phyloP scores from a whole-genome alignment of 768 basidiomycete genomes.

The Rhizopogon rudus region DNA sequence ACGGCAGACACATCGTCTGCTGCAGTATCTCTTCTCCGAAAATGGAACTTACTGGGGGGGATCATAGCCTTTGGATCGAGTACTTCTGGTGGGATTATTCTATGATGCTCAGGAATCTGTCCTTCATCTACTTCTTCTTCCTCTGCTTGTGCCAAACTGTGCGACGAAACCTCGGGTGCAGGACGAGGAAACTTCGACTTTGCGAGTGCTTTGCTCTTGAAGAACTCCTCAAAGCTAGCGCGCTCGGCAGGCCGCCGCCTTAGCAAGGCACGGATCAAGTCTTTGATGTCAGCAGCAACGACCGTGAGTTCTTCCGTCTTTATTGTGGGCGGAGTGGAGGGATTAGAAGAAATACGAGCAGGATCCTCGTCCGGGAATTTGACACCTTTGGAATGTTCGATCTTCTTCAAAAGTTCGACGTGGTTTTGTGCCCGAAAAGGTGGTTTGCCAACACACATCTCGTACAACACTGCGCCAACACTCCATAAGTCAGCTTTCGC shows the following conservation, averaged over 20 bases:
- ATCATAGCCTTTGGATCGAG: conserved; percentile 78
- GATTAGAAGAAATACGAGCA: conserved; percentile 34
- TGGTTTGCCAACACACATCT: conserved; percentile 90
- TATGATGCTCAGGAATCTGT: conserved; percentile 67
- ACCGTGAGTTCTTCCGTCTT: conserved; percentile 45
- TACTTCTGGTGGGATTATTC: conserved; percentile 73
- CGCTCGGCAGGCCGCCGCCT: conserved; percentile 82
- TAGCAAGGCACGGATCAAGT: conserved; percentile 77
- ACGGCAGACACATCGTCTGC: conserved; percentile 10
- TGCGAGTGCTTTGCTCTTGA: conserved; percentile 70
- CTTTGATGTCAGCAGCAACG: conserved; percentile 82
- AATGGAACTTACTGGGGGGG: conserved; percentile 78
- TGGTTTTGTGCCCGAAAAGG: conserved; percentile 96
- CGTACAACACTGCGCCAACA: conserved; percentile 93
- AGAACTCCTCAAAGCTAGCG: conserved; percentile 90
- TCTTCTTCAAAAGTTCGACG: conserved; percentile 90
- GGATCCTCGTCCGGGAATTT: conserved; percentile 93
- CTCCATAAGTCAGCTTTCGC: conserved; percentile 98
- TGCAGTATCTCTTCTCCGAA: conserved; percentile 35
- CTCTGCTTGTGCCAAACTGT: conserved; percentile 5
- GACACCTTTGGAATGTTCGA: conserved; percentile 86
- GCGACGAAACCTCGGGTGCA: conserved; percentile 9
- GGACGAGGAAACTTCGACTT: conserved; percentile 75
- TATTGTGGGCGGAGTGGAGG: conserved; percentile 13
- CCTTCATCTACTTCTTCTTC: conserved; percentile 29